These are phyloP conservation scores for Termitomyces sp. DNA, from an alignment of 768 basidiomycete species.

Conservation along the genomic window DNA sequence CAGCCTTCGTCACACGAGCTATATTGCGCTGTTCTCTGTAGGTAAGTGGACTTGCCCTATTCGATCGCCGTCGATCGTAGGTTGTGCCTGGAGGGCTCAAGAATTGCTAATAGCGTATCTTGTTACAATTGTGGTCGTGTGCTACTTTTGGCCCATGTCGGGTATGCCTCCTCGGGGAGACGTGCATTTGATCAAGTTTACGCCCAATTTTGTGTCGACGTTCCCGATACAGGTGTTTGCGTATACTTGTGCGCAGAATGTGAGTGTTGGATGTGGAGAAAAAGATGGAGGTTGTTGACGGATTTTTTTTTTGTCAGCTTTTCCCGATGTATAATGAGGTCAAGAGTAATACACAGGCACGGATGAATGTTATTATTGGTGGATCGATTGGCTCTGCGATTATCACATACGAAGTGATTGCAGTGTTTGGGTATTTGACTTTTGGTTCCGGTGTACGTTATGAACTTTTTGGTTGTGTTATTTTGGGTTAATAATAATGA, in stretches of 20 bases:
- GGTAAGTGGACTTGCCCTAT: slow-evolving; percentile 40
- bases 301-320: too few relatives aligned
- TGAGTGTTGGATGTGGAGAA: slow-evolving; percentile 27
- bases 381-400: slow-evolving; percentile 83
- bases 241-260: slow-evolving; percentile 91
- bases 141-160: slow-evolving; percentile 71
- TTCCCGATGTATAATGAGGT: slow-evolving; percentile 96
- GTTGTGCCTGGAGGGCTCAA: background rate
- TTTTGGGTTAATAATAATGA: background rate
- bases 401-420: slow-evolving; percentile 83
- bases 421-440: slow-evolving; percentile 85
- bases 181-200: slow-evolving; percentile 66
- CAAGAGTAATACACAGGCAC: slow-evolving; percentile 66
- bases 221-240: slow-evolving; percentile 95
- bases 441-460: slow-evolving; percentile 75
- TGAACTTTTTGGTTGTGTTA: too few relatives aligned
- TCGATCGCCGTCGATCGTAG: background rate
- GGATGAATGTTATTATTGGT: slow-evolving; percentile 86
- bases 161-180: slow-evolving; percentile 62
- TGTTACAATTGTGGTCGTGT: slow-evolving; percentile 70
- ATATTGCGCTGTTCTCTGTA: slow-evolving; percentile 85
- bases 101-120: slow-evolving; percentile 51
- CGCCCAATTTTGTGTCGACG: slow-evolving; percentile 71
- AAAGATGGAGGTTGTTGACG: background rate
- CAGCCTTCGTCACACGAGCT: slow-evolving; percentile 86